These are phyloP conservation scores for Primulina huaijiensis DNA, from an alignment of 257 asterid genomes.

Conservation along the genomic window DNA sequence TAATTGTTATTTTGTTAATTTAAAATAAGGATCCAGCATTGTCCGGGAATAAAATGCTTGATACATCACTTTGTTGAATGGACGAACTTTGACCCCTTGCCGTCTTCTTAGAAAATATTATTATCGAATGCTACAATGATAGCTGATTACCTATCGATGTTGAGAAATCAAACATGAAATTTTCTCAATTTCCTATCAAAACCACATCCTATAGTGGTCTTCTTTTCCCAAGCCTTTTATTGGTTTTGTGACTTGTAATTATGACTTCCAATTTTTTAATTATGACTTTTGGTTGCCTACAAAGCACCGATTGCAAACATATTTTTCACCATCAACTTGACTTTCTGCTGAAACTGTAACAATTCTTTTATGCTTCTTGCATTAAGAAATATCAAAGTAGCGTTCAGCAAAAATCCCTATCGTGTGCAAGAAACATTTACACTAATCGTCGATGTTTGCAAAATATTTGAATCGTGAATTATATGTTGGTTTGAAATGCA, in stretches of 20 bases:
- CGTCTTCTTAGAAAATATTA: neutral
- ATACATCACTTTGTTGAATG: neutral
- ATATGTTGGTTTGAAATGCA: neutral
- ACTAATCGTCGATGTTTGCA: neutral
- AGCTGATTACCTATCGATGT: too few relatives aligned
- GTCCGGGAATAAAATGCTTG: neutral
- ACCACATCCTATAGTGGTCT: neutral
- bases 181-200: neutral
- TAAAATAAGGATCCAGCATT: neutral
- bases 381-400: neutral
- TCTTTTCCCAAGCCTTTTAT: neutral
- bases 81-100: neutral
- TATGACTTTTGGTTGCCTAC: neutral
- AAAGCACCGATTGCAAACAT: neutral
- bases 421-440: neutral
- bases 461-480: neutral
- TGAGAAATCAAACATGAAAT: neutral
- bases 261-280: neutral
- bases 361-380: neutral
- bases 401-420: constrained; percentile 2
- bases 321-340: neutral
- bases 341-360: neutral
- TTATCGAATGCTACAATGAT: neutral
- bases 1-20: too few relatives aligned
- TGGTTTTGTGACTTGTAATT: neutral